Evolutionary conservation across 495 filamentous ascomycete genomes (phyloP).

Genomic region (Xylaria bambusicola): DNA sequence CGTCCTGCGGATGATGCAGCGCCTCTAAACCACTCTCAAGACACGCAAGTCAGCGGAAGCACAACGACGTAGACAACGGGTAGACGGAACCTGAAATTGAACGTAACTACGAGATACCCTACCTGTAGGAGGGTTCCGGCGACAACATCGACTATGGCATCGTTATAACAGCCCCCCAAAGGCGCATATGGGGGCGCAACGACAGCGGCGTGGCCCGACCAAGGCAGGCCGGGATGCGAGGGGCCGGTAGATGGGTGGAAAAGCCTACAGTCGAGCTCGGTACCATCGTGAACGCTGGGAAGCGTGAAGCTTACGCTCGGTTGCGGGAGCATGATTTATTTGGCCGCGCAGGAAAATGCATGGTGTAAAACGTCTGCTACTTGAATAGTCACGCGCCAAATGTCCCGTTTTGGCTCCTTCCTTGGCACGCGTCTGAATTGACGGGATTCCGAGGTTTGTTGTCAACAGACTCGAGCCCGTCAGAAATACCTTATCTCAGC

Average conservation of each 20-base stretch:
- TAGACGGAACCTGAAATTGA: slow-evolving; percentile 81
- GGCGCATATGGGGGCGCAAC: slow-evolving; percentile 91
- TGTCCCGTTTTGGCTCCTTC: neutral
- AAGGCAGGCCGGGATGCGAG: slow-evolving; percentile 23
- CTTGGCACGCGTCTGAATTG: too few relatives aligned
- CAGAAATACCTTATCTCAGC: too few relatives aligned
- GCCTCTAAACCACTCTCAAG: slow-evolving; percentile 58
- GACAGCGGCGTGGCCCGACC: slow-evolving; percentile 65
- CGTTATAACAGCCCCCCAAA: slow-evolving; percentile 83
- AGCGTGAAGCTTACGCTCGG: slow-evolving; percentile 75
- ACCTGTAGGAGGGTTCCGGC: slow-evolving; percentile 61
- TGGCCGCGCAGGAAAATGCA: neutral
- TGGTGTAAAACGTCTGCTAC: neutral
- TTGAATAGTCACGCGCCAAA: neutral
- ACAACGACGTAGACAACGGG: too few relatives aligned
- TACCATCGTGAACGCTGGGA: slow-evolving; percentile 79
- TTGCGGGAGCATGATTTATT: slow-evolving; percentile 41
- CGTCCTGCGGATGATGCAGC: slow-evolving; percentile 71
- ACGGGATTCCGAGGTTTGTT: too few relatives aligned
- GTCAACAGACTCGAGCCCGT: too few relatives aligned
- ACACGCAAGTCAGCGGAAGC: neutral
- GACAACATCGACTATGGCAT: slow-evolving; percentile 68
- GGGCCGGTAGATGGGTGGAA: slow-evolving; percentile 62
- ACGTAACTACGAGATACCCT: slow-evolving; percentile 80
- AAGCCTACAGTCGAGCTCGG: slow-evolving; percentile 73